Base-by-base conservation (phyloP, 2,329 filamentous ascomycete species). In the Fusarium sp. region DNA sequence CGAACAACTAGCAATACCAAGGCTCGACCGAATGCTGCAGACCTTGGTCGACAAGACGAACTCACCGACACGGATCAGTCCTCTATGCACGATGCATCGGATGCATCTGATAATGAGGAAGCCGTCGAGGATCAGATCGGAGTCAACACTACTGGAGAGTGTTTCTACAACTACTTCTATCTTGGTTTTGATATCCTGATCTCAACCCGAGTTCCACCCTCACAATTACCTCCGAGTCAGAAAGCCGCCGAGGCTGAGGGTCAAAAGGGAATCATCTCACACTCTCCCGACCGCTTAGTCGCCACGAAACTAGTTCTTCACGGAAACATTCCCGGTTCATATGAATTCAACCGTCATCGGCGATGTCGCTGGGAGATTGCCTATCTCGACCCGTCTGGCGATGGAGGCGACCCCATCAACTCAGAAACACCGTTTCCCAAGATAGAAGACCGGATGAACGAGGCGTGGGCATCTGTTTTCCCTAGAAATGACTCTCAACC, bases 161-260 rank as follows among this genome's bases (percentile, higher is more conserved):
- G 90, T 70, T 99, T 98, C 78, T 97, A 96, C 81, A 98, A 98
- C 78, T 99, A 99, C 78, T 99, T 97, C 77, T 91, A 95, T 70
- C 90, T 97, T 67, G 96, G 96, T 2, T 96, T 99, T 76, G 96
- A 99, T 78, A 87, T 97, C 9, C 85, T 98, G 5, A 87, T 99
- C n/a, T 97, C 95, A 0, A 89, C 89, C 29, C 91, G 92, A 0
- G 88, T 87, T 0, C 77, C 85, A 5, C 84, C 90, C 4, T 92
- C 91, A 0, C 87, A 87, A 20, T 82, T 83, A 6, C 89, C 91
- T 0, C 91, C 11, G 81, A 69, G 66, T 11, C 55, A 54, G 14
- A 67, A 57, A 31, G 64, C 61, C 10, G 65, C 70, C 3, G 66
- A 73, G 8, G 74, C 73, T 20, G 73, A 71, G 3, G 67, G 63